phyloP scores from a whole-genome alignment of 2,329 filamentous ascomycete genomes.

The Microcyclosporella mali region DNA sequence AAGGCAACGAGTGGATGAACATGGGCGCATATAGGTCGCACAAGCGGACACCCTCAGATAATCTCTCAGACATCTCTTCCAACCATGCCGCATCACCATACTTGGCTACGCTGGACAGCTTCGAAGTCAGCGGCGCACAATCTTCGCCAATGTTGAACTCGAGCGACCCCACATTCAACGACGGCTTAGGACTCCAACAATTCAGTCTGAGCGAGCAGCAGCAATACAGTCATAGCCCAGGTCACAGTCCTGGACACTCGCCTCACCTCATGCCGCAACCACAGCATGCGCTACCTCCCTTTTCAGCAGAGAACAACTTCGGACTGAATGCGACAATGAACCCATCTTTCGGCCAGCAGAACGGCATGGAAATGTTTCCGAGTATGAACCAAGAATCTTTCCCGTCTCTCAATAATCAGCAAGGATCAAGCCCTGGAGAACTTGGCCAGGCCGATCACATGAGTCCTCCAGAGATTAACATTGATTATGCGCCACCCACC shows the following conservation, averaged over 20 bases:
- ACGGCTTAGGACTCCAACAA: slow-evolving; percentile 68
- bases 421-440: slow-evolving; percentile 41
- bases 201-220: slow-evolving; percentile 71
- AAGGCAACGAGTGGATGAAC: slow-evolving; percentile 52
- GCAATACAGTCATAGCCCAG: slow-evolving; percentile 22
- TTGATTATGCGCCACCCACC: slow-evolving; percentile 76
- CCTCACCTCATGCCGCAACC: slow-evolving; percentile 62
- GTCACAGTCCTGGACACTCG: slow-evolving; percentile 56
- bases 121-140: slow-evolving; percentile 62
- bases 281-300: slow-evolving; percentile 49
- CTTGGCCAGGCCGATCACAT: slow-evolving; percentile 62
- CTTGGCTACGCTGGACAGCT: slow-evolving; percentile 68
- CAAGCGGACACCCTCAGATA: slow-evolving; percentile 76
- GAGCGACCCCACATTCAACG: slow-evolving; percentile 69
- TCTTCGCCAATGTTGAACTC: slow-evolving; percentile 74
- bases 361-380: slow-evolving; percentile 48
- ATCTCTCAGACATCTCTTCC: slow-evolving; percentile 74
- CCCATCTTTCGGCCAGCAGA: slow-evolving; percentile 42
- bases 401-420: slow-evolving; percentile 42
- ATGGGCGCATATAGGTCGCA: slow-evolving; percentile 68
- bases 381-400: slow-evolving; percentile 44
- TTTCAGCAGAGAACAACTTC: slow-evolving; percentile 42
- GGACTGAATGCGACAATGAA: slow-evolving; percentile 43
- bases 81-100: slow-evolving; percentile 77
- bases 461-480: slow-evolving; percentile 90